Percentiles rank a stretch among this genome's conserved stretches.
These are phyloP conservation scores for Hysterangium stoloniferum DNA, from an alignment of 768 basidiomycete genomes.

Conservation along the genomic window DNA sequence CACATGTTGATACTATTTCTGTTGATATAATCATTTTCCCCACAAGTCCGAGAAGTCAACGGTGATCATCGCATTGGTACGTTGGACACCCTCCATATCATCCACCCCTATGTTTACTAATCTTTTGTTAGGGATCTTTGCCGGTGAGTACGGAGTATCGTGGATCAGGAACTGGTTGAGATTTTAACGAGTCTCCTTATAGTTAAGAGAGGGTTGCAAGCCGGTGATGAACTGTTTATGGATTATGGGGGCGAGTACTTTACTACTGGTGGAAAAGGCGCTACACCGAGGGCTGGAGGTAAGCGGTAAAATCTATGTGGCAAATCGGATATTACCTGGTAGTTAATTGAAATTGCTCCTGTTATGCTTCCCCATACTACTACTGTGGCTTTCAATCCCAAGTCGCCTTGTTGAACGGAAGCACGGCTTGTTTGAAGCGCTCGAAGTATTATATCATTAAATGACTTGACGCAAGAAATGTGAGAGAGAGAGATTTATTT, in stretches of 20 bases:
- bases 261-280: neutral
- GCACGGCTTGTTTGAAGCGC: too few relatives aligned
- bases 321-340: neutral
- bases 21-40: neutral
- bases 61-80: constrained; percentile 56
- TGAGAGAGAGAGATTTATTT: too few relatives aligned
- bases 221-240: constrained; percentile 46
- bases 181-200: constrained; percentile 5
- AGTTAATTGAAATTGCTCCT: neutral
- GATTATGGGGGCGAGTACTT: constrained; percentile 52
- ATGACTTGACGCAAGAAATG: too few relatives aligned
- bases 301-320: neutral
- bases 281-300: constrained; percentile 7
- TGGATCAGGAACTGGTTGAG: neutral
- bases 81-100: neutral
- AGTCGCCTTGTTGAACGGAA: neutral
- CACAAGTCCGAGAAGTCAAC: constrained; percentile 48
- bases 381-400: neutral
- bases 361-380: neutral
- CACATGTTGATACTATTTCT: neutral
- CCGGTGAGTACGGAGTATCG: constrained; percentile 32
- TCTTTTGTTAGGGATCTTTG: constrained; percentile 33
- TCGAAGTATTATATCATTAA: too few relatives aligned
- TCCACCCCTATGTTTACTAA: neutral
- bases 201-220: constrained; percentile 31